Conservation (phyloP, 2,329 filamentous ascomycete species). For the Aureobasidium sp. region DNA sequence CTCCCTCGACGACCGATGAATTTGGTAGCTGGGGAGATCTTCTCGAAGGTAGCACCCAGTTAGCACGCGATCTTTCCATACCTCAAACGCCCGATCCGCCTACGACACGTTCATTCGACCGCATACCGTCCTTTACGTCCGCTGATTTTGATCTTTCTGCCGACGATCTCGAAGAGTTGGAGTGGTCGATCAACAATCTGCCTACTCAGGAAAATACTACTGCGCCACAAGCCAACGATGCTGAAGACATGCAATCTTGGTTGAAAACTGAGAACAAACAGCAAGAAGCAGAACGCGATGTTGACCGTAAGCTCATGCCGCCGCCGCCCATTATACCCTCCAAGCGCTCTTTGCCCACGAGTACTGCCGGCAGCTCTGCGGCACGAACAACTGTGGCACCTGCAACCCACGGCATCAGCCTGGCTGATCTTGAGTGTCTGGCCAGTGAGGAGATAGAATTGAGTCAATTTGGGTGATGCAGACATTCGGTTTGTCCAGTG, state of each 20-base stretch:
- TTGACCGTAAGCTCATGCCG: constrained; percentile 17
- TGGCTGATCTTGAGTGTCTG: constrained; percentile 28
- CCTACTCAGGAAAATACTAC: neutral
- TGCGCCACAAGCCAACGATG: neutral
- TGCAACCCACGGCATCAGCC: constrained; percentile 22
- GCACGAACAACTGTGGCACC: neutral
- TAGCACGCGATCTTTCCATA: constrained; percentile 34
- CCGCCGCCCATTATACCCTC: constrained; percentile 18
- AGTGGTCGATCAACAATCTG: constrained; percentile 17
- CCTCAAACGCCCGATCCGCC: neutral
- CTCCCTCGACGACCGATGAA: constrained; percentile 19
- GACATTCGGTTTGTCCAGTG: neutral
- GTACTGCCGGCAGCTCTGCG: neutral
- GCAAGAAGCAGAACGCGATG: neutral
- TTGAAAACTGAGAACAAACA: neutral
- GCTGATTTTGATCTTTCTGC: constrained; percentile 35
- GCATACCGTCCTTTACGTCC: constrained; percentile 30
- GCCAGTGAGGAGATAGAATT: constrained; percentile 30
- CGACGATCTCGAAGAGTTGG: constrained; percentile 35
- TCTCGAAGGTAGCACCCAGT: constrained; percentile 40
- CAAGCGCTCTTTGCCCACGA: neutral
- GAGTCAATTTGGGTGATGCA: constrained; percentile 22
- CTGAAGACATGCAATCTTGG: neutral
- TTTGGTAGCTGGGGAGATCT: constrained; percentile 28
- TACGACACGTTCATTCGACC: constrained; percentile 14